Evolutionary conservation across 1,139 yeast genomes (phyloP).

Genomic region (Yamadazyma pseudoaaseri): DNA sequence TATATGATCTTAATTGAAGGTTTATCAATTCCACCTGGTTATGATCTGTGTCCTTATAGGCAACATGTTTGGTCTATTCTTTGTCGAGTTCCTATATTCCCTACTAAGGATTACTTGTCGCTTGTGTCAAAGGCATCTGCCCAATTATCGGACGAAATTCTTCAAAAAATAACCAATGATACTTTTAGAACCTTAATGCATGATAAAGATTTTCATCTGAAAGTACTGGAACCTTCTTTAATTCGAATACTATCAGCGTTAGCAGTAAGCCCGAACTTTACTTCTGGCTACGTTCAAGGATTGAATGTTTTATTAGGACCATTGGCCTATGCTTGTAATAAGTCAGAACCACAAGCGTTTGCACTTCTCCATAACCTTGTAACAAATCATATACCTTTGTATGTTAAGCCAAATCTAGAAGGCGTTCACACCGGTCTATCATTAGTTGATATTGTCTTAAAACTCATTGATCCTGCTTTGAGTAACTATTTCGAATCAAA

Average conservation of each 20-base stretch:
- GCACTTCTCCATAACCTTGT: conserved; percentile 62
- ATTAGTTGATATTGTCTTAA: conserved; percentile 67
- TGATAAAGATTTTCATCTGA: conserved; percentile 62
- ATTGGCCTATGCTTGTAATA: conserved; percentile 64
- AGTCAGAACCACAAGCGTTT: conserved; percentile 86
- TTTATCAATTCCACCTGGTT: conserved; percentile 49
- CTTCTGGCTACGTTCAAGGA: conserved; percentile 78
- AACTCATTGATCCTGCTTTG: conserved; percentile 71
- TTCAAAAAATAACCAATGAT: conserved; percentile 78
- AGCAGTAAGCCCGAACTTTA: conserved; percentile 50
- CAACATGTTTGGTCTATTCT: conserved; percentile 82
- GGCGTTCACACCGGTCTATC: conserved; percentile 82
- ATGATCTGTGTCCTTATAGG: conserved; percentile 63
- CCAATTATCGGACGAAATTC: conserved; percentile 38
- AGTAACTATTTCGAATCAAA: conserved; percentile 60
- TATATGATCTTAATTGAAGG: conserved; percentile 82
- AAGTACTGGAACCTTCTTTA: conserved; percentile 67
- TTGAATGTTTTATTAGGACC: conserved; percentile 90
- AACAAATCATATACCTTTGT: conserved; percentile 68
- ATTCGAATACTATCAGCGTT: conserved; percentile 71
- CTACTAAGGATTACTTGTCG: conserved; percentile 52
- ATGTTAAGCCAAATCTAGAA: conserved; percentile 71
- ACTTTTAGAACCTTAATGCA: conserved; percentile 84
- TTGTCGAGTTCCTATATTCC: conserved; percentile 59
- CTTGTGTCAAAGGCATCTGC: conserved; percentile 60